These are phyloP conservation scores for Hypoxylon rubiginosum DNA, from an alignment of 2,329 filamentous ascomycete species.

Conservation along the genomic window DNA sequence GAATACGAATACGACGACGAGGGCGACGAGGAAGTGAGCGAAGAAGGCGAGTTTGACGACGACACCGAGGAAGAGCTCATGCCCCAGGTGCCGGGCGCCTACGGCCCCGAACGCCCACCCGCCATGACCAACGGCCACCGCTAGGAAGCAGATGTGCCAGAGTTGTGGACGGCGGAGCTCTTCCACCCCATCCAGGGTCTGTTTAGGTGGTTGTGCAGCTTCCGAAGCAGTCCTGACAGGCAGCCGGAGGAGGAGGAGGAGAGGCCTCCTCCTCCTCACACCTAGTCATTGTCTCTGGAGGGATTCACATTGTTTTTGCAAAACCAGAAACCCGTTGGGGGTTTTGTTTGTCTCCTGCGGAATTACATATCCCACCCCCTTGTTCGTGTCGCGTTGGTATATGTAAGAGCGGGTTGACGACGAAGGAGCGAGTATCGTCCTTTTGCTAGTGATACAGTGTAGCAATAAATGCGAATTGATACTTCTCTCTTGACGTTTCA, in stretches of 20 bases:
- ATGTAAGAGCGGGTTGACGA: constrained; percentile 27
- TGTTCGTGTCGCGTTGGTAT: constrained; percentile 24
- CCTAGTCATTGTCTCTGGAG: neutral
- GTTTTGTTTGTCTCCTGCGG: constrained; percentile 17
- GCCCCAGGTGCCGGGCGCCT: constrained; percentile 46
- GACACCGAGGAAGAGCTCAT: constrained; percentile 65
- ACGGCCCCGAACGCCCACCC: constrained; percentile 50
- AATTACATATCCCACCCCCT: constrained; percentile 1
- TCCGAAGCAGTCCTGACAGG: neutral
- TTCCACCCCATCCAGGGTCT: constrained; percentile 22
- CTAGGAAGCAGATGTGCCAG: constrained; percentile 45
- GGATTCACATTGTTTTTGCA: neutral
- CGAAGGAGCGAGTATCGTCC: constrained; percentile 27
- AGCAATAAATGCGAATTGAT: constrained; percentile 43
- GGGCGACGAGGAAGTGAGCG: constrained; percentile 59
- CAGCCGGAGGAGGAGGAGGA: too few species aligned
- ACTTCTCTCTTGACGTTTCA: constrained; percentile 19
- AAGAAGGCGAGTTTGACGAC: constrained; percentile 60
- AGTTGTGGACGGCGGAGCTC: constrained; percentile 35
- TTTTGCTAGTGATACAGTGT: constrained; percentile 38
- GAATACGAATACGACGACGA: constrained; percentile 76
- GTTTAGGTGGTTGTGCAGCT: constrained; percentile 18
- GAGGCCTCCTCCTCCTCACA: neutral
- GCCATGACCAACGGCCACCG: constrained; percentile 50
- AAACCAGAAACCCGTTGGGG: neutral